phyloP scores from a whole-genome alignment of 2,329 filamentous ascomycete species.

The Penicillium rolfsii region DNA sequence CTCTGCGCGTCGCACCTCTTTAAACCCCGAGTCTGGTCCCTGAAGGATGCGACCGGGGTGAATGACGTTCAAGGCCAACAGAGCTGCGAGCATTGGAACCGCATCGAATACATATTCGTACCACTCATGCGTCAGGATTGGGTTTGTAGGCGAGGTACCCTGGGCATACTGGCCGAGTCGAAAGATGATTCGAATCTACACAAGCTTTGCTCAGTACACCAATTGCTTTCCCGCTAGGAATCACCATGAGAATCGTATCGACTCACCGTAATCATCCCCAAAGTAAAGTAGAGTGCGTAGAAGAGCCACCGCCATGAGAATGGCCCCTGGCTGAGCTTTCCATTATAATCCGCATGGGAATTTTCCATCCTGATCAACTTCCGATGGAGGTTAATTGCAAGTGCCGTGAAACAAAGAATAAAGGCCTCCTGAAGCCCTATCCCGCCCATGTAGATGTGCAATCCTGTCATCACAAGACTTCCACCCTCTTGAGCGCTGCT shows the following conservation, averaged over 20 bases:
- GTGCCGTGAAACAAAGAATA: slow-evolving; percentile 51
- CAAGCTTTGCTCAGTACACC: neutral
- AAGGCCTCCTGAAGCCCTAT: slow-evolving; percentile 57
- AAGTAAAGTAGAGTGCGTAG: slow-evolving; percentile 46
- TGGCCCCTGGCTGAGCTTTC: neutral
- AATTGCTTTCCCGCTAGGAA: neutral
- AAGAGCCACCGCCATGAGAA: slow-evolving; percentile 28
- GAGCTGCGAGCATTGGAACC: slow-evolving; percentile 58
- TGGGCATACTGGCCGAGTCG: slow-evolving; percentile 63
- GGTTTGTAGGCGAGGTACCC: slow-evolving; percentile 59
- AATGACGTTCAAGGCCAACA: slow-evolving; percentile 48
- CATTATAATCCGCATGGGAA: slow-evolving; percentile 13
- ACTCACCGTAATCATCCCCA: slow-evolving; percentile 49
- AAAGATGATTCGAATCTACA: slow-evolving; percentile 61
- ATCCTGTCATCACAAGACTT: slow-evolving; percentile 39
- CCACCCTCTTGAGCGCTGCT: slow-evolving; percentile 32
- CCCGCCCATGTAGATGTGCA: slow-evolving; percentile 60
- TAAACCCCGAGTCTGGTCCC: slow-evolving; percentile 44
- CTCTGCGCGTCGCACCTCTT: slow-evolving; percentile 45
- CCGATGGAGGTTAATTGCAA: slow-evolving; percentile 47
- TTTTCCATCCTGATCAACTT: slow-evolving; percentile 33
- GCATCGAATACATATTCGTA: slow-evolving; percentile 60
- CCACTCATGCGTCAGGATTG: slow-evolving; percentile 57
- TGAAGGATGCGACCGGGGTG: slow-evolving; percentile 55
- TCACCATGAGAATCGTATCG: no score